Evolutionary conservation across 805 yeast species (phyloP), one percentile per base, ranked within the genome.

Genomic region (Candida germanica): DNA sequence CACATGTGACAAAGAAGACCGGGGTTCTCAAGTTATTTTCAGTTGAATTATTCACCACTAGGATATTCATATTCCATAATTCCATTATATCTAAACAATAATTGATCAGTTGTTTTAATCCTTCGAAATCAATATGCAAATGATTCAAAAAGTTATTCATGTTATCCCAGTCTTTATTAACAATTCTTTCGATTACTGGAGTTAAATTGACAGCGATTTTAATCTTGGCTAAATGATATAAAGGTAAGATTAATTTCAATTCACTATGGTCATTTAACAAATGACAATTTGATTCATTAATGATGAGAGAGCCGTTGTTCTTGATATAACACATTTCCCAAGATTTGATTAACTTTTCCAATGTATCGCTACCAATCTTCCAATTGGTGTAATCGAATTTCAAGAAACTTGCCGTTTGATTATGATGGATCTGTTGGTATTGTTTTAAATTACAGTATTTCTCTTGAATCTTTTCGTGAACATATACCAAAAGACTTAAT

Each of bases 21-120:
- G 93, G 93, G 0, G 91, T 82, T 44, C 87, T 65, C 21, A 82
- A 70, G 1, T 86, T 77, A 0, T 84, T 77, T 51, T 77, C 75
- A 44, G 77, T 80, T 1, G 83, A 79, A 53, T 81, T 83, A 35
- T 75, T 73, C 19, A 73, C 73, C 33, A 79, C 75, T 3, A 82
- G 73, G n/a, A 81, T 79, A 33, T 81, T 77, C 43, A 79, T 83
- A 31, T 77, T 76, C 94, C 93, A 84, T 26, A 83, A 60, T 40
- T 79, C 73, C 36, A 84, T 64, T 19, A 83, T 73, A 41, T 73
- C 79, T 29, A 80, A 51, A 1, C 81, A 74, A 46, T 76, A 72
- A 27, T 67, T 69, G 2, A 80, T 69, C 7, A 84, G 75, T 50
- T 82, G 88, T 33, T 81, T 70, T 33, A 82, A 61, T 4, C 81